Base-by-base conservation (phyloP, 495 filamentous ascomycete species). In the Cercophora scortea region DNA sequence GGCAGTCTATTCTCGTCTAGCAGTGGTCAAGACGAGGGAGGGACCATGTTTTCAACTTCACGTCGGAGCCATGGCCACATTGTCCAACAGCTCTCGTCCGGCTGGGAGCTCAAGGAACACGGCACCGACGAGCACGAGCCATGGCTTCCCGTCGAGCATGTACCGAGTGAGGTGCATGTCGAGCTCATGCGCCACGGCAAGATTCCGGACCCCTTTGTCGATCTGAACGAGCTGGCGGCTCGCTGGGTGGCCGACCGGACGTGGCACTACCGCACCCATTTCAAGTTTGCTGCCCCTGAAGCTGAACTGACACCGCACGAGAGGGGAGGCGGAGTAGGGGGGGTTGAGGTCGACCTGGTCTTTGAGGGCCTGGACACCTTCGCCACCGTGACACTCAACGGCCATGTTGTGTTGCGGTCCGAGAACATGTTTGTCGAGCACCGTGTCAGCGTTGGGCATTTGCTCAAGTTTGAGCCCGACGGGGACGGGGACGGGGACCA, bases 291-390 rank as follows among this genome's bases (percentile, higher is more conserved):
- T 8, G 64, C 60, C 25, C 82, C 83, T 8, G 15, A 8, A 8
- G 7, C 19, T 17, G 25, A n/a, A 25, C 2, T 25, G 25, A 2
- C 25, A 2, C 2, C 5, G 2, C 25, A 25, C 25, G 25, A 25
- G 25, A 32, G n/a, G 6, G 32, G 0, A 11, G 6, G 9, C n/a
- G 6, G 35, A 13, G 18, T 19, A 3, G n/a, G n/a, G n/a, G n/a
- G n/a, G n/a, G 49, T 51, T 13, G 68, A 58, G 32, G 69, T 77
- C 8, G 77, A 79, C 13, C 60, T 91, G 19, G 78, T 79, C 2
- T 89, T 90, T 55, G 81, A 87, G 47, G 87, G 87, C 0, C 65
- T 91, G 17, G 87, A 90, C 56, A 90, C 86, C 0, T 87, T 81
- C 69, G 83, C 84, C 4, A 79, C 70, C 0, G 85, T 88, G 9